Evolutionary conservation across 306 rosid genomes (phyloP), one percentile per base, ranked within the genome.

Genomic region (Vigna radiata): DNA sequence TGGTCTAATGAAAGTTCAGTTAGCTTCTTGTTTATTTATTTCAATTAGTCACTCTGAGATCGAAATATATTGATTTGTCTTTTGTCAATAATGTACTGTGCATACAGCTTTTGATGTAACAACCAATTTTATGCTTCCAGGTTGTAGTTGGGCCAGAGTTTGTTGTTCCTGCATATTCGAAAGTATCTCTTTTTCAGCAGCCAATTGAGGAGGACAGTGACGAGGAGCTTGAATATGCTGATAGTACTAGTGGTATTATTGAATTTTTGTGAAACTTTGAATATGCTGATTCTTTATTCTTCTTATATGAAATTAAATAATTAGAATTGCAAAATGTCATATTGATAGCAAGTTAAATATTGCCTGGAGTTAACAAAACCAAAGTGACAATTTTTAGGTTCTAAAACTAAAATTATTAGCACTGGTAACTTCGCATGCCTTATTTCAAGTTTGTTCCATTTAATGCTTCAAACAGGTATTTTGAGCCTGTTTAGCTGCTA

Each of bases 181-280:
- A 75, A 77, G 99, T 91, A 71, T 96, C 99, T 21, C 89, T 93
- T 78, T 86, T 87, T 50, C 90, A 85, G 83, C 98, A 91, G 76
- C 99, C 99, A 36, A 83, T 81, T 53, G 90, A 88, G 85, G 97
- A 87, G 88, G 98, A 96, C 65, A 96, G 99, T 56, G 99, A 96
- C 17, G 99, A 96, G 81, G 98, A 96, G 93, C 94, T 96, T 25
- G 99, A 93, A 83, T 89, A 96, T 85, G 99, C 97, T 31, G 98
- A 93, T 77, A 89, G 88, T 86, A 86, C 90, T 85, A 84, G 86
- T 66, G 97, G 97, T 79, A 82, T 82, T 83, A 84, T 72, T 50
- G 84, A 89, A n/a, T 64, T 75, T 48, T 78, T 77, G 65, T 39
- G 81, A 85, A 88, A 67, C 68, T 70, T 83, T 41, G 70, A 43